These are phyloP conservation scores for Xylaria sp. DNA, from an alignment of 2,329 filamentous ascomycete species.

Conservation along the genomic window DNA sequence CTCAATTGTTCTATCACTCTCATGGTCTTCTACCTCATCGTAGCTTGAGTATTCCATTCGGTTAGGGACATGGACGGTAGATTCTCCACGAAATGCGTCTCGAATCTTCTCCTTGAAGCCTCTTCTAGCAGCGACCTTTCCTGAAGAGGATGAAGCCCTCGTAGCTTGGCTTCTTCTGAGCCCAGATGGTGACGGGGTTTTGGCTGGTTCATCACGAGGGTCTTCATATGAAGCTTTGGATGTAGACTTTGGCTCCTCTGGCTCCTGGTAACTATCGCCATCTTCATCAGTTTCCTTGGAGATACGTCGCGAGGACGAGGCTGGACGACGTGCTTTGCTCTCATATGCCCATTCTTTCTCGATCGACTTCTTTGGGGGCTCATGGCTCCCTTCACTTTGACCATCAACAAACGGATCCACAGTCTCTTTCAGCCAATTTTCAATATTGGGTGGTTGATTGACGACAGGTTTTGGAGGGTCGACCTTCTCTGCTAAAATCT, in stretches of 20 bases:
- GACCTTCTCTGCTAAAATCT: slow-evolving; percentile 70
- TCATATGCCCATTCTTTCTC: slow-evolving; percentile 53
- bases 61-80: slow-evolving; percentile 58
- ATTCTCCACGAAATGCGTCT: slow-evolving; percentile 73
- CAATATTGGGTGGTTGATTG: slow-evolving; percentile 72
- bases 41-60: slow-evolving; percentile 62
- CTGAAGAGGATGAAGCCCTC: slow-evolving; percentile 60
- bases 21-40: slow-evolving; percentile 53
- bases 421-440: slow-evolving; percentile 72
- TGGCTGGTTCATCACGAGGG: slow-evolving; percentile 48
- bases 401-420: slow-evolving; percentile 71
- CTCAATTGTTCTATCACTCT: slow-evolving; percentile 46
- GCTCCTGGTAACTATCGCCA: slow-evolving; percentile 32
- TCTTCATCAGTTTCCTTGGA: slow-evolving; percentile 35
- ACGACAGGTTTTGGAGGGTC: slow-evolving; percentile 62
- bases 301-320: slow-evolving; percentile 41
- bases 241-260: slow-evolving; percentile 29
- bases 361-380: slow-evolving; percentile 50
- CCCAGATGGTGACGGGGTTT: slow-evolving; percentile 52
- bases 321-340: slow-evolving; percentile 44
- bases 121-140: slow-evolving; percentile 60
- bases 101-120: slow-evolving; percentile 69
- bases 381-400: slow-evolving; percentile 32
- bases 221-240: slow-evolving; percentile 38
- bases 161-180: slow-evolving; percentile 69